A percentile compares a stretch with the other conserved stretches of the same genome.
Conservation (phyloP, 1,139 yeast genomes). For the Geotrichum histeridarum region DNA sequence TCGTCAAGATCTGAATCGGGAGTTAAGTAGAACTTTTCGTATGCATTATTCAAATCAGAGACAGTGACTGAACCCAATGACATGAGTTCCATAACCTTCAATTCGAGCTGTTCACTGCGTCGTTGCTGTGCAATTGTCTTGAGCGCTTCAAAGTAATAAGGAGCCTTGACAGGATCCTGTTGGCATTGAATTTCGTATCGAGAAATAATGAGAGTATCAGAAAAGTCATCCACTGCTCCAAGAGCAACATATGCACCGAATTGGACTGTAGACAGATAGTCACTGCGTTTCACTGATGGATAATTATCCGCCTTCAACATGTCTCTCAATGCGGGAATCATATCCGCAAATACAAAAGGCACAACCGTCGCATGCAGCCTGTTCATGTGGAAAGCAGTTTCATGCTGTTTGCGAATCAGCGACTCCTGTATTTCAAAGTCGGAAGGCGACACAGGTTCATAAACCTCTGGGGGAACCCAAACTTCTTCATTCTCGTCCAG, state of each 20-base stretch:
- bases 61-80: constrained; percentile 60
- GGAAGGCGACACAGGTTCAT: constrained; percentile 33
- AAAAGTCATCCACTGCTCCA: constrained; percentile 55
- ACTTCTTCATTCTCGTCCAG: constrained; percentile 42
- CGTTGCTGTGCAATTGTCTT: constrained; percentile 46
- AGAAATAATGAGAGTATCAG: constrained; percentile 55
- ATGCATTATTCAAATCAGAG: constrained; percentile 54
- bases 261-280: constrained; percentile 1
- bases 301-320: constrained; percentile 4
- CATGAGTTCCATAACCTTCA: constrained; percentile 49
- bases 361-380: not conserved
- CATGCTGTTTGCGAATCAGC: constrained; percentile 12
- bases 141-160: constrained; percentile 67
- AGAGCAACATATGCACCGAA: constrained; percentile 32
- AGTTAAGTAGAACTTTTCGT: constrained; percentile 48
- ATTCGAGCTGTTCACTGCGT: constrained; percentile 45
- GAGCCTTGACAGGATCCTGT: constrained; percentile 51
- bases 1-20: constrained; percentile 21
- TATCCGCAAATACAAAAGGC: constrained; percentile 2
- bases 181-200: constrained; percentile 54
- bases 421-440: constrained; percentile 9
- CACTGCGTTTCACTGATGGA: constrained; percentile 3
- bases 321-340: not conserved
- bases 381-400: constrained; percentile 6
- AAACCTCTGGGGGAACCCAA: constrained; percentile 55